Evolutionary conservation across 768 basidiomycete genomes (phyloP), one percentile per base, ranked within the genome.

Genomic region (Tricholoma hemisulphureum): DNA sequence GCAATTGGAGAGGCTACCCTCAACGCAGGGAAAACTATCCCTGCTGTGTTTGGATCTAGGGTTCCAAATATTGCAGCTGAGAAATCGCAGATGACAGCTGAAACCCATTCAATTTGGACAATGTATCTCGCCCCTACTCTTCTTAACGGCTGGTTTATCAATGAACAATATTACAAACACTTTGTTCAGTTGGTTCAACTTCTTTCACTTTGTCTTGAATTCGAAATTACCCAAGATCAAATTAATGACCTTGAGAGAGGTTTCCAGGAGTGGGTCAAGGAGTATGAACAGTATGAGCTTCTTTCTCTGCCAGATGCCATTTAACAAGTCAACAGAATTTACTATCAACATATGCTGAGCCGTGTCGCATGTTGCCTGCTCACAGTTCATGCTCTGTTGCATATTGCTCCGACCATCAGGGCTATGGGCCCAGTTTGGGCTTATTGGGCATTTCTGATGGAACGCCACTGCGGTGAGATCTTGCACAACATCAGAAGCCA

Each of bases 151-250:
- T 61, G 65, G 0, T 80, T 80, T 62, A 23, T 11, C 5, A 18
- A 64, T 8, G 51, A 55, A 3, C 62, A 57, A 20, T 81, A 80
- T 59, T 80, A 75, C 57, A 57, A 69, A 0, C 79, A 82, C 59
- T 79, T 80, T 56, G 48, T 79, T 6, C n/a, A 66, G 2, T 72
- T 82, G 13, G 72, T 77, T 21, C 35, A 58, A 4, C 69, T 81
- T 2, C 59, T 80, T 43, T 67, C 71, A 21, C 43, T 61, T 3
- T 72, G 73, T 51, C 68, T 82, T 6, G 65, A 77, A 43, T 76
- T 71, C 32, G 65, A 70, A 49, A 53, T 71, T n/a, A 58, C 59
- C 0, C 20, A 35, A 16, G 53, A 48, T 2, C 67, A 73, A 29
- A 57, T 77, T n/a, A 39, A 59, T 3, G 34, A 53, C 7, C 53